Conservation (phyloP, 1,284 basidiomycete genomes). For the Naganishia sp. region DNA sequence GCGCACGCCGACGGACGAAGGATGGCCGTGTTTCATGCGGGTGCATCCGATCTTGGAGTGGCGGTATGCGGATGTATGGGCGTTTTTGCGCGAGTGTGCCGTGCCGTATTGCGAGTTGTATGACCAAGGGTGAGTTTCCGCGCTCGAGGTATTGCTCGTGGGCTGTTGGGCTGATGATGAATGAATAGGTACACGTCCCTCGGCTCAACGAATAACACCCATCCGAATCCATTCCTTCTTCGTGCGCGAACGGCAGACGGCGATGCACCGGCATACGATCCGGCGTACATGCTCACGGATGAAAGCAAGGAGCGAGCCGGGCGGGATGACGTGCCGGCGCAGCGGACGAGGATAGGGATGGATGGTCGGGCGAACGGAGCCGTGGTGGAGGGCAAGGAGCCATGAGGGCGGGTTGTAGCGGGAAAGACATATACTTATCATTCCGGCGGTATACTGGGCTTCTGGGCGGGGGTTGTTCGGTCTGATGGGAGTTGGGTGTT, state of each 20-base stretch:
- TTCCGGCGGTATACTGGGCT: too few species aligned
- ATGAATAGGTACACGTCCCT: slow-evolving; percentile 82
- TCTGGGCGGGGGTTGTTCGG: too few species aligned
- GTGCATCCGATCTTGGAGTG: slow-evolving; percentile 96
- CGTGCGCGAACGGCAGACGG: slow-evolving; percentile 38
- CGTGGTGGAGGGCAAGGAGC: background rate
- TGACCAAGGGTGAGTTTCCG: slow-evolving; percentile 71
- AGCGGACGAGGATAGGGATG: background rate
- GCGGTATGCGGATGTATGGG: slow-evolving; percentile 87
- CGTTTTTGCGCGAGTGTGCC: slow-evolving; percentile 71
- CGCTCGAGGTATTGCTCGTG: background rate
- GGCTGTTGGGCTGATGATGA: background rate
- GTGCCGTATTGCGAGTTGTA: slow-evolving; percentile 88
- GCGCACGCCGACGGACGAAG: slow-evolving; percentile 76
- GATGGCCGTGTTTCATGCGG: slow-evolving; percentile 86
- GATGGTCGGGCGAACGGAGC: background rate
- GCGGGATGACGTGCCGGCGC: slow-evolving; percentile 38
- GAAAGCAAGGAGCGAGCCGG: slow-evolving; percentile 70
- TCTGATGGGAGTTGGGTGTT: too few species aligned
- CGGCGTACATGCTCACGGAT: slow-evolving; percentile 59
- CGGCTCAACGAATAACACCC: slow-evolving; percentile 92
- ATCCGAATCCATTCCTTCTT: slow-evolving; percentile 78
- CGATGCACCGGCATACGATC: slow-evolving; percentile 49
- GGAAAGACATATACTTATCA: background rate
- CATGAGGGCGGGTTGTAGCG: background rate